Evolutionary conservation across 192 early-diverging fungal species (phyloP), one percentile per base, ranked within the genome.

Genomic region (Entomortierella parvispora): DNA sequence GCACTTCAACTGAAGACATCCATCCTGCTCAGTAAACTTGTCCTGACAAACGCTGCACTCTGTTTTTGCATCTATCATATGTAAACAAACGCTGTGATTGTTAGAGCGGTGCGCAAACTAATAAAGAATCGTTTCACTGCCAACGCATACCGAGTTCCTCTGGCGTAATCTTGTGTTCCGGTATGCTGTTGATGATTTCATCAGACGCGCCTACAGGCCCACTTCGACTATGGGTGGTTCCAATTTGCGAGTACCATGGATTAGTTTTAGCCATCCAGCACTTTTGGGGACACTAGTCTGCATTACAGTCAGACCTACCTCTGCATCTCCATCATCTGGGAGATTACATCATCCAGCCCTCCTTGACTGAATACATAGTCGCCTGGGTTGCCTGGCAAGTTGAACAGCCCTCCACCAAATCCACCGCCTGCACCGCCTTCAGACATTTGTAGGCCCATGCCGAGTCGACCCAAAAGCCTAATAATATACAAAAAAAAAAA

Each of bases 1-100:
- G 83, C 97, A 99, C 15, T 92, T 90, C 53, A 97, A 71, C 70
- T 83, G 76, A 23, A 91, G 66, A 7, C 84, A 91, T 18, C 80
- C 81, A 54, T 96, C 93, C 11, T 85, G 85, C 42, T 75, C 57
- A 12, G 77, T 75, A 79, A 92, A 97, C 54, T 96, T 92, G 54
- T 97, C 97, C 81, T 95, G 94, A 68, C 96, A 99, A 4, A 99
- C 89, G 14, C 92, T 82, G 63, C 96, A 97, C 44, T 96, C 93
- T 22, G 79, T 63, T 48, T 94, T 90, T 58, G 87, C 80, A 18
- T 79, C 90, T 78, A 45, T 28, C 7, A 55, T 23, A 0, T 8
- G 15, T 17, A 18, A 45, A 25, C 42, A n/a, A n/a, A n/a, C n/a
- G n/a, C n/a, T n/a, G n/a, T n/a, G n/a, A n/a, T n/a, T n/a, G n/a